A percentile compares a stretch with the other conserved stretches of the same genome.
Evolutionary conservation across 768 basidiomycete species (phyloP).

Genomic region (Rhizopogon vinicolor): DNA sequence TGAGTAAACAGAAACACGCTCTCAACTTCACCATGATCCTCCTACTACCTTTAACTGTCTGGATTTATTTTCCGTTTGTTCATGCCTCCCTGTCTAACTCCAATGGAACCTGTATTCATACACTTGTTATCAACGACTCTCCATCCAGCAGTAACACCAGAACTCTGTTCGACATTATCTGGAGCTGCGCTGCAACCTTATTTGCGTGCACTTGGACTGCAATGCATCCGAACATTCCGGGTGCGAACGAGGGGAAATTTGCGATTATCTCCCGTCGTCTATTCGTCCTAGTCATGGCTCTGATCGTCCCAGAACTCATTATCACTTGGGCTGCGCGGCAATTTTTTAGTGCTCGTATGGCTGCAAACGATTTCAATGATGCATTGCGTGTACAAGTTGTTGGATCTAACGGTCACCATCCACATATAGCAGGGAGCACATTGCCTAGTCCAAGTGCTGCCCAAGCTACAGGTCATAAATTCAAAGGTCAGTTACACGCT

Average conservation of each 20-base stretch:
- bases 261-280: conserved; percentile 5
- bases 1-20: neutral
- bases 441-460: neutral
- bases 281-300: conserved; percentile 14
- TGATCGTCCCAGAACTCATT: conserved; percentile 25
- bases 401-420: neutral
- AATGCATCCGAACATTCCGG: conserved; percentile 27
- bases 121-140: neutral
- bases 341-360: conserved; percentile 10
- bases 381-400: neutral
- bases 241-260: conserved; percentile 4
- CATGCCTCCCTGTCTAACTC: neutral
- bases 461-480: neutral
- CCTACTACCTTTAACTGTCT: neutral
- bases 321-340: conserved; percentile 25
- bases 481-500: neutral
- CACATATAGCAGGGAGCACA: neutral
- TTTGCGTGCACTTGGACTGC: conserved; percentile 28
- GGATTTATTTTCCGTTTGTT: neutral
- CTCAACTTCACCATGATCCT: neutral
- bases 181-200: conserved; percentile 23
- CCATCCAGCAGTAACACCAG: neutral
- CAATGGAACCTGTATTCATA: neutral
- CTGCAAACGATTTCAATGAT: neutral
- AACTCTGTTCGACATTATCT: conserved; percentile 30